Percentiles rank a stretch among this genome's conserved stretches.
Evolutionary conservation across 495 filamentous ascomycete genomes (phyloP).

Genomic region (Entonaema liquescens): DNA sequence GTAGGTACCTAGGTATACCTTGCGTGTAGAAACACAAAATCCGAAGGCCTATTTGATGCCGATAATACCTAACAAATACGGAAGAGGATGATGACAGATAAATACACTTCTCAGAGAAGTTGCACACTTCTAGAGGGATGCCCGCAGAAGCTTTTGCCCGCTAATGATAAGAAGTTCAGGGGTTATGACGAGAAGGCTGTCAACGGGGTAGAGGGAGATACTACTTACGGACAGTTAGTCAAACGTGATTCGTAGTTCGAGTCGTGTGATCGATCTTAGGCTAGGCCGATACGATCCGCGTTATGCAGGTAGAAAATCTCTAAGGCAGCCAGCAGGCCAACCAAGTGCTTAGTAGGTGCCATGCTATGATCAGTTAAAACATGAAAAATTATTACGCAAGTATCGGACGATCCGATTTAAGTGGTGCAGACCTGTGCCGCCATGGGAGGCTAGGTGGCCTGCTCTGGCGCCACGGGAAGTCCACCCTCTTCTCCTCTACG

Average conservation of each 20-base stretch:
- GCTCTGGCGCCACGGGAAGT: neutral
- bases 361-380: neutral
- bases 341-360: neutral
- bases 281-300: neutral
- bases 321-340: neutral
- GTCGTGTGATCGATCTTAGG: neutral
- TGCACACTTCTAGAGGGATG: neutral
- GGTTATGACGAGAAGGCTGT: neutral
- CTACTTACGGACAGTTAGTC: neutral
- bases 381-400: slow-evolving; percentile 1
- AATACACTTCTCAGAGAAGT: neutral
- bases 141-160: neutral
- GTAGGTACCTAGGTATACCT: neutral
- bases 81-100: neutral
- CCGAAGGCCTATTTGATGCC: neutral
- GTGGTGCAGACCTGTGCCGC: neutral
- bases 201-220: neutral
- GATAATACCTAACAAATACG: neutral
- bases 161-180: neutral
- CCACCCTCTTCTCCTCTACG: neutral
- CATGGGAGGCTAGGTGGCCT: neutral
- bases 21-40: neutral
- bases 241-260: neutral
- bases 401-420: slow-evolving; percentile 1
- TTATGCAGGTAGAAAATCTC: neutral